Evolutionary conservation across 495 filamentous ascomycete species (phyloP).

Genomic region (Geoglossum glabrum): DNA sequence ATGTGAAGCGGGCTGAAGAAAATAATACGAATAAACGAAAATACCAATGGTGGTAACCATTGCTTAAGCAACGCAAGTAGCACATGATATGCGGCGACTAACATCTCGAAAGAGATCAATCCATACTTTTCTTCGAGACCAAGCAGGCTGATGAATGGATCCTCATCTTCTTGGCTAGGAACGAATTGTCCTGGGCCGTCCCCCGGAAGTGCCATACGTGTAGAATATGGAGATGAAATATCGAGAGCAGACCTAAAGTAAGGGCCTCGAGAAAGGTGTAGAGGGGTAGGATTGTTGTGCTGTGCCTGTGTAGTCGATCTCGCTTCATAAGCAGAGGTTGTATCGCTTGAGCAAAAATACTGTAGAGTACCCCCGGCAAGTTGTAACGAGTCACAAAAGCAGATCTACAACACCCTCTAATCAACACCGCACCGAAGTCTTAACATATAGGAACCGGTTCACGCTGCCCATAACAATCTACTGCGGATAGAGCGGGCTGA

Average conservation of each 20-base stretch:
- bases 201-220: not conserved
- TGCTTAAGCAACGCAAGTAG: too few species aligned
- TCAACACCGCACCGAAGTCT: not conserved
- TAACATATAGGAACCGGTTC: not conserved
- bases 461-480: not conserved
- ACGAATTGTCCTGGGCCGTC: not conserved
- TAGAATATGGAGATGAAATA: not conserved
- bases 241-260: not conserved
- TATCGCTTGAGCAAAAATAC: too few species aligned
- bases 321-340: too few species aligned
- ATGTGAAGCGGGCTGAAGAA: not conserved
- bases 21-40: not conserved
- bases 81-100: too few species aligned
- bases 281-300: too few species aligned
- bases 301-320: too few species aligned
- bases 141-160: not conserved
- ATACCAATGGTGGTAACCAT: too few species aligned
- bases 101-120: not conserved
- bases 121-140: not conserved
- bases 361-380: too few species aligned
- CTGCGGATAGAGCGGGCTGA: not conserved
- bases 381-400: too few species aligned
- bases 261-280: not conserved
- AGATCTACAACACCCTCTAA: too few species aligned
- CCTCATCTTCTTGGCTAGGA: not conserved